These are phyloP conservation scores for Lipomyces yamadae DNA, from an alignment of 805 yeast species.

Conservation along the genomic window DNA sequence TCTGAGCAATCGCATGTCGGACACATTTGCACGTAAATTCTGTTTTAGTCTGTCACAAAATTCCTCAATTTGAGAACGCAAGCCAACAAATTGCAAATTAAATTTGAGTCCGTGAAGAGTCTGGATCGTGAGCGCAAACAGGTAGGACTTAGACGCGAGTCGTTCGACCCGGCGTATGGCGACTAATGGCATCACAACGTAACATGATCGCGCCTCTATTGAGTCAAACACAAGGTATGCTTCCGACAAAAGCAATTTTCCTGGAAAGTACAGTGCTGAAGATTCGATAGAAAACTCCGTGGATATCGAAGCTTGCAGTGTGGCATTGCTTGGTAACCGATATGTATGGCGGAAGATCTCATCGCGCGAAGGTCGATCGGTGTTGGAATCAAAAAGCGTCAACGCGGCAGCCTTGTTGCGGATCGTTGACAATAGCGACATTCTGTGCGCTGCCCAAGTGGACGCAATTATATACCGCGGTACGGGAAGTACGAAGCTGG, in stretches of 20 bases:
- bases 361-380: constrained; percentile 59
- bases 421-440: constrained; percentile 55
- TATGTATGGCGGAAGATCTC: constrained; percentile 71
- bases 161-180: constrained; percentile 85
- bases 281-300: constrained; percentile 59
- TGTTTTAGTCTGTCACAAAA: constrained; percentile 73
- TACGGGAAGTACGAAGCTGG: background rate
- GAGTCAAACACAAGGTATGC: constrained; percentile 78
- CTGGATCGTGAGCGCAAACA: constrained; percentile 74
- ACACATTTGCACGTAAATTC: constrained; percentile 64
- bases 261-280: constrained; percentile 52
- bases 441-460: constrained; percentile 29
- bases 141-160: constrained; percentile 72
- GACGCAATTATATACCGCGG: background rate
- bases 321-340: constrained; percentile 73
- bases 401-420: constrained; percentile 55
- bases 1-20: constrained; percentile 63
- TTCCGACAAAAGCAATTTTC: constrained; percentile 73
- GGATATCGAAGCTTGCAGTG: constrained; percentile 64
- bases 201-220: constrained; percentile 69
- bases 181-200: constrained; percentile 72
- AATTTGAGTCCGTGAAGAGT: constrained; percentile 69
- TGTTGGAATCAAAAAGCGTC: constrained; percentile 48
- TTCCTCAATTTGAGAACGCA: constrained; percentile 75
- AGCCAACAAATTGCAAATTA: constrained; percentile 75